Conservation (phyloP, 2,329 filamentous ascomycete genomes). For the Ceratocystis alfenasii region DNA sequence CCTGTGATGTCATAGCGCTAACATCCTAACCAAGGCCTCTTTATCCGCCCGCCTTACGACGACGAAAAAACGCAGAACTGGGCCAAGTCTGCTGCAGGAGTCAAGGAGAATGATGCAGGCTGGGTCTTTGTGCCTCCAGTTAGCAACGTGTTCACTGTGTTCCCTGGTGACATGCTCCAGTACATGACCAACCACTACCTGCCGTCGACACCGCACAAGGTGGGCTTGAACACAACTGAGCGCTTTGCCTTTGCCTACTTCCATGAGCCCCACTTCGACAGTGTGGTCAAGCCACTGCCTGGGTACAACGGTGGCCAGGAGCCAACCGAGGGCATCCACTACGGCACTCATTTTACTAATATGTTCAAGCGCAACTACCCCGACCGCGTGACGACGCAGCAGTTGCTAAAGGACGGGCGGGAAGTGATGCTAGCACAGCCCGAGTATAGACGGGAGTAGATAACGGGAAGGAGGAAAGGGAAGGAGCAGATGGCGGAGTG, state of each 20-base stretch:
- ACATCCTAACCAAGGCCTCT: slow-evolving; percentile 27
- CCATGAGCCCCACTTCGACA: slow-evolving; percentile 39
- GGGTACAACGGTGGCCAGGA: slow-evolving; percentile 30
- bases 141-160: slow-evolving; percentile 37
- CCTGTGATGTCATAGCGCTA: slow-evolving; percentile 25
- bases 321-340: slow-evolving; percentile 34
- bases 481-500: not conserved
- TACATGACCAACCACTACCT: slow-evolving; percentile 37
- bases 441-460: slow-evolving; percentile 26
- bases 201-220: slow-evolving; percentile 40
- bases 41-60: slow-evolving; percentile 34
- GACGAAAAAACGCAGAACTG: slow-evolving; percentile 36
- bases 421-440: slow-evolving; percentile 25
- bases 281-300: slow-evolving; percentile 34
- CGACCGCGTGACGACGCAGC: slow-evolving; percentile 34
- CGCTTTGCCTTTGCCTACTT: slow-evolving; percentile 41
- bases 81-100: slow-evolving; percentile 34
- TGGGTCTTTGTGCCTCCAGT: slow-evolving; percentile 40
- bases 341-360: slow-evolving; percentile 42
- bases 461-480: not conserved
- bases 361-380: slow-evolving; percentile 42
- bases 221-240: slow-evolving; percentile 38
- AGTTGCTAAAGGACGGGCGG: slow-evolving; percentile 29
- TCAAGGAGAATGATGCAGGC: slow-evolving; percentile 34
- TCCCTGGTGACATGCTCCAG: slow-evolving; percentile 43